These are phyloP conservation scores for Thermomucor indicae-seudaticae DNA, from an alignment of 371 early-diverging fungal genomes.

Conservation along the genomic window DNA sequence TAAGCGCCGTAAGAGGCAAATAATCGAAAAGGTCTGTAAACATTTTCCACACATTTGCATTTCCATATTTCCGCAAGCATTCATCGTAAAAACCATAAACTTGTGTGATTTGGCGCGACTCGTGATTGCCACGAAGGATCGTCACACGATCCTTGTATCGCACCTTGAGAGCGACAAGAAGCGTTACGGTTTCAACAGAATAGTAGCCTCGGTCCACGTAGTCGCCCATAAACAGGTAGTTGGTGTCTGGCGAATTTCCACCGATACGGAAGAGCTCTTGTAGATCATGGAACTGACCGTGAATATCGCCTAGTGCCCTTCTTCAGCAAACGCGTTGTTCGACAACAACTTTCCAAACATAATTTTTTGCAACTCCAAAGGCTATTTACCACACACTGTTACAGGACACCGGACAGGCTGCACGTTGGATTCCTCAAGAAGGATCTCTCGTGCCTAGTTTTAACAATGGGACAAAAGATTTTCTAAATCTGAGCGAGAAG, in stretches of 20 bases:
- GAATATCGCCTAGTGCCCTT: constrained; percentile 70
- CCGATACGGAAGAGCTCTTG: constrained; percentile 98
- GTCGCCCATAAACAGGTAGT: constrained; percentile 99
- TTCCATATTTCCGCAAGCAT: constrained; percentile 95
- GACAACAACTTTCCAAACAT: neutral
- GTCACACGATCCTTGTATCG: constrained; percentile 97
- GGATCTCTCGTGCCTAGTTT: constrained; percentile 85
- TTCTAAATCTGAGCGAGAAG: neutral
- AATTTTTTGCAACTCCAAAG: neutral
- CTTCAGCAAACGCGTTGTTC: constrained; percentile 1
- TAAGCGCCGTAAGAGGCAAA: constrained; percentile 94
- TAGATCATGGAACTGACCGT: constrained; percentile 99
- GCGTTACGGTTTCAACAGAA: constrained; percentile 95
- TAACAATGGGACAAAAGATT: too few relatives aligned
- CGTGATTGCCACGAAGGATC: constrained; percentile 98
- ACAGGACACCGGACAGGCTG: constrained; percentile 95
- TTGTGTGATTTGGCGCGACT: constrained; percentile 97
- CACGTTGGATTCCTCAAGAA: constrained; percentile 94
- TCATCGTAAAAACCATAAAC: constrained; percentile 99
- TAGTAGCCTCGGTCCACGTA: constrained; percentile 99
- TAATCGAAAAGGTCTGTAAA: constrained; percentile 99
- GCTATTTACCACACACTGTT: constrained; percentile 86
- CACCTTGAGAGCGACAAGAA: constrained; percentile 93
- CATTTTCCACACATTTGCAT: constrained; percentile 98
- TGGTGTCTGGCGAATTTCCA: constrained; percentile 95